A percentile compares a stretch with the other conserved stretches of the same genome.
Conservation (phyloP, 345 rosid genomes). For the Gossypium turneri region DNA sequence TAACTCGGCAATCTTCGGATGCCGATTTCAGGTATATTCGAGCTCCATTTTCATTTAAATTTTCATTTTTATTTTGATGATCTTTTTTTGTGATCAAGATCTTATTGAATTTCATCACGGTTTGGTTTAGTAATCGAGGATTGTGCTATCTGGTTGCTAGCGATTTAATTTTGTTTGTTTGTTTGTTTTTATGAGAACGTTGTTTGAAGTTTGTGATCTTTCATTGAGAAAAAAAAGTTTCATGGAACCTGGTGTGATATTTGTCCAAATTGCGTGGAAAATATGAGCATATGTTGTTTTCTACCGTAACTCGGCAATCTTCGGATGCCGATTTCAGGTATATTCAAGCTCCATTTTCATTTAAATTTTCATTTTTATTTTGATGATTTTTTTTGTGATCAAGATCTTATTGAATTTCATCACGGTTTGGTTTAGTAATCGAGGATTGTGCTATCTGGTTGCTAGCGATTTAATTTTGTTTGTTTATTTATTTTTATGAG, state of each 20-base stretch:
- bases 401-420: neutral
- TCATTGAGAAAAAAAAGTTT: neutral
- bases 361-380: neutral
- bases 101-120: neutral
- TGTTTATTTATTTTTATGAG: neutral
- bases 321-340: slow-evolving; percentile 17
- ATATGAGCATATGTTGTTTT: slow-evolving; percentile 27
- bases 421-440: neutral
- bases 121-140: neutral
- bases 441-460: slow-evolving; percentile 17
- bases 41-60: neutral
- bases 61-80: neutral
- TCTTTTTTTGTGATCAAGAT: neutral
- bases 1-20: slow-evolving; percentile 25
- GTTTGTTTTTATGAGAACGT: neutral
- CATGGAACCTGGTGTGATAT: slow-evolving; percentile 5
- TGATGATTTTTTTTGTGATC: neutral
- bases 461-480: slow-evolving; percentile 20
- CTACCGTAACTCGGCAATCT: slow-evolving; percentile 20
- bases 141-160: slow-evolving; percentile 24
- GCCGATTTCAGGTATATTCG: slow-evolving; percentile 9
- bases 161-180: slow-evolving; percentile 12
- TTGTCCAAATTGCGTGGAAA: slow-evolving; percentile 11
- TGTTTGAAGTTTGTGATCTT: neutral
- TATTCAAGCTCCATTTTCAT: neutral